These are phyloP conservation scores for Cordyceps tenuipes DNA, from an alignment of 2,329 filamentous ascomycete species.

Conservation along the genomic window DNA sequence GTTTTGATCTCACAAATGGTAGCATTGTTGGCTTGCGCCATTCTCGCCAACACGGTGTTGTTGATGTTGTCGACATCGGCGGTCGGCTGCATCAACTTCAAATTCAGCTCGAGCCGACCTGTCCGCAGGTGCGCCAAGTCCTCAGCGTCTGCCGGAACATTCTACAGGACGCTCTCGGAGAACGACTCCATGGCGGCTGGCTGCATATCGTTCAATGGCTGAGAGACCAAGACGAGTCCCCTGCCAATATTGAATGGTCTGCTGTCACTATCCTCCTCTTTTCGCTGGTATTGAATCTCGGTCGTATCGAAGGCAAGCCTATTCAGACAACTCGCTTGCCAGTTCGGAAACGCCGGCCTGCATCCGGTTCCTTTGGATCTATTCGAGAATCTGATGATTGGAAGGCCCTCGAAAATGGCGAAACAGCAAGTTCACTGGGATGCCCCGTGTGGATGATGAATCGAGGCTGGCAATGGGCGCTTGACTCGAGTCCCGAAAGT, in stretches of 20 bases:
- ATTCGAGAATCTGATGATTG: slow-evolving; percentile 35
- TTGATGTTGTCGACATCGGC: slow-evolving; percentile 59
- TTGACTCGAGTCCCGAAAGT: slow-evolving; percentile 41
- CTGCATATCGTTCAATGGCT: slow-evolving; percentile 69
- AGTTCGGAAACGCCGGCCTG: slow-evolving; percentile 23
- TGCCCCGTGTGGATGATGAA: slow-evolving; percentile 52
- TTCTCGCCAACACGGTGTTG: slow-evolving; percentile 47
- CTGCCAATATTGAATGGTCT: slow-evolving; percentile 59
- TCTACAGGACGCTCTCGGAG: slow-evolving; percentile 49
- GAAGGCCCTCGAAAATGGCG: slow-evolving; percentile 38
- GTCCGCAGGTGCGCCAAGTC: slow-evolving; percentile 51
- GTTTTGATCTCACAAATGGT: slow-evolving; percentile 38
- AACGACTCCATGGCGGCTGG: slow-evolving; percentile 60
- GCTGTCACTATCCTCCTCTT: slow-evolving; percentile 57
- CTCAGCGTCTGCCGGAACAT: slow-evolving; percentile 57
- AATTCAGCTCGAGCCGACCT: slow-evolving; percentile 58
- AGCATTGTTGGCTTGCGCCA: slow-evolving; percentile 49
- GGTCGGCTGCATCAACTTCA: slow-evolving; percentile 56
- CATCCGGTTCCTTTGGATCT: slow-evolving; percentile 28
- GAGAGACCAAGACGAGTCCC: slow-evolving; percentile 35
- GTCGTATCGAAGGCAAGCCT: slow-evolving; percentile 25
- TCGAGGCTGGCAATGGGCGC: slow-evolving; percentile 63
- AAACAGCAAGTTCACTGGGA: slow-evolving; percentile 39
- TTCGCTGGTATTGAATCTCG: slow-evolving; percentile 53
- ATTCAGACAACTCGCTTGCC: slow-evolving; percentile 21